Evolutionary conservation across 371 early-diverging fungal species (phyloP).

Genomic region (Haplosporangium sp.): DNA sequence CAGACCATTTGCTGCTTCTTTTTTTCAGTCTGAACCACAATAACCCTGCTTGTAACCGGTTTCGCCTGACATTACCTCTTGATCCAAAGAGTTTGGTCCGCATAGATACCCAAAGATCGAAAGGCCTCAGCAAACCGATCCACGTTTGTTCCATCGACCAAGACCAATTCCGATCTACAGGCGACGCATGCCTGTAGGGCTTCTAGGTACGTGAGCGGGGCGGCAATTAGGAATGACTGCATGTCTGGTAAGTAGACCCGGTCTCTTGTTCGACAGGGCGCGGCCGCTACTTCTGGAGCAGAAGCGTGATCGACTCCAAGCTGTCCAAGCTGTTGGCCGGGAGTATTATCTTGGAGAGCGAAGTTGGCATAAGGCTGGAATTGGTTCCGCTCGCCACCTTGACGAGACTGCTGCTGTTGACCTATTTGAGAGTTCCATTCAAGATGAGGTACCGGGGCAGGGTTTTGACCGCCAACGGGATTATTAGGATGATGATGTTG

Average conservation of each 20-base stretch:
- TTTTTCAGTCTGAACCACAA: neutral
- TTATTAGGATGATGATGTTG: neutral
- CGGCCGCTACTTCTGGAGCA: neutral
- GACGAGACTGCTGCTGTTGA: conserved; percentile 8
- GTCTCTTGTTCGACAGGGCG: conserved; percentile 19
- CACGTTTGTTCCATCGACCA: conserved; percentile 40
- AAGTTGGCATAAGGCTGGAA: conserved; percentile 20
- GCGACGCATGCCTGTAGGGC: conserved; percentile 35
- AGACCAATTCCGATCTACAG: conserved; percentile 40
- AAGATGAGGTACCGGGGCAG: conserved; percentile 17
- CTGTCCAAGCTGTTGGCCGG: neutral
- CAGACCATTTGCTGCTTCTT: neutral
- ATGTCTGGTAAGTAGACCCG: conserved; percentile 48
- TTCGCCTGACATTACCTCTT: conserved; percentile 21
- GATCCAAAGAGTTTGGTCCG: conserved; percentile 39
- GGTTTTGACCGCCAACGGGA: neutral
- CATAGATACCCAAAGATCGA: conserved; percentile 32
- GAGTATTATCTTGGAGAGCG: conserved; percentile 3
- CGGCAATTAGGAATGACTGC: conserved; percentile 45
- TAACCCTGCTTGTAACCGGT: too few relatives aligned
- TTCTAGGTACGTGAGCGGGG: conserved; percentile 25
- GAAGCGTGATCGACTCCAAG: neutral
- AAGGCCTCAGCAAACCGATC: conserved; percentile 42
- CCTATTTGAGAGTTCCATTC: conserved; percentile 53
- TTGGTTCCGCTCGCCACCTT: conserved; percentile 8